Conservation (phyloP, 1,139 yeast genomes). For the Ogataea hybrid region DNA sequence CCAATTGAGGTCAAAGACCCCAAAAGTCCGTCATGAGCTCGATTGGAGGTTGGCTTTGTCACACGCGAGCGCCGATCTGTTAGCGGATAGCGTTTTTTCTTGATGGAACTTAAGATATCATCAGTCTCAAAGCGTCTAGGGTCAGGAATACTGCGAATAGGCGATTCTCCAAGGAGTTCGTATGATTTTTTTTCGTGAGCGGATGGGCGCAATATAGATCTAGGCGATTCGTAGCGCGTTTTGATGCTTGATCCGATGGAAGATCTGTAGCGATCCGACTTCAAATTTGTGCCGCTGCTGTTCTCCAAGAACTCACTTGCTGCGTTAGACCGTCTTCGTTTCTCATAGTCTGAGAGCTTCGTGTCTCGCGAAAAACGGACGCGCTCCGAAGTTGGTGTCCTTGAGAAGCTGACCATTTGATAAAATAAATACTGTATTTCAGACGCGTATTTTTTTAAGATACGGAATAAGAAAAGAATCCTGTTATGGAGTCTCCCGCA, state of each 20-base stretch:
- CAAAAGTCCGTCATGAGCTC: slow-evolving; percentile 20
- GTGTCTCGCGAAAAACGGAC: slow-evolving; percentile 18
- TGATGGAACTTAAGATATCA: slow-evolving; percentile 17
- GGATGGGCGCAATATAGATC: slow-evolving; percentile 11
- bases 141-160: slow-evolving; percentile 20
- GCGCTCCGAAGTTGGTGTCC: slow-evolving; percentile 8
- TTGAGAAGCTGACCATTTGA: slow-evolving; percentile 1
- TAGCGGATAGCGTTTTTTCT: slow-evolving; percentile 13
- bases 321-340: slow-evolving; percentile 13
- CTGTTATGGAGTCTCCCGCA: slow-evolving; percentile 30
- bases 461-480: not conserved
- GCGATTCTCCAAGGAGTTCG: slow-evolving; percentile 29
- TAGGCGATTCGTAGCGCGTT: slow-evolving; percentile 8
- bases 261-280: slow-evolving; percentile 1
- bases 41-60: slow-evolving; percentile 2
- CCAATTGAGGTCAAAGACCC: slow-evolving; percentile 29
- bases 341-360: slow-evolving; percentile 17
- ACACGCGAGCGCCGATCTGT: slow-evolving; percentile 7
- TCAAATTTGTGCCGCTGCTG: not conserved
- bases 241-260: slow-evolving; percentile 2
- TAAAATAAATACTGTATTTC: slow-evolving; percentile 11
- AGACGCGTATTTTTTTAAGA: slow-evolving; percentile 10
- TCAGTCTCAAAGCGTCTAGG: slow-evolving; percentile 20
- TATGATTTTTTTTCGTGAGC: slow-evolving; percentile 19
- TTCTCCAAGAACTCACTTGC: slow-evolving; percentile 11